Evolutionary conservation across 192 early-diverging fungal genomes (phyloP), one percentile per base, ranked within the genome.

Genomic region (Mortierella antarctica): DNA sequence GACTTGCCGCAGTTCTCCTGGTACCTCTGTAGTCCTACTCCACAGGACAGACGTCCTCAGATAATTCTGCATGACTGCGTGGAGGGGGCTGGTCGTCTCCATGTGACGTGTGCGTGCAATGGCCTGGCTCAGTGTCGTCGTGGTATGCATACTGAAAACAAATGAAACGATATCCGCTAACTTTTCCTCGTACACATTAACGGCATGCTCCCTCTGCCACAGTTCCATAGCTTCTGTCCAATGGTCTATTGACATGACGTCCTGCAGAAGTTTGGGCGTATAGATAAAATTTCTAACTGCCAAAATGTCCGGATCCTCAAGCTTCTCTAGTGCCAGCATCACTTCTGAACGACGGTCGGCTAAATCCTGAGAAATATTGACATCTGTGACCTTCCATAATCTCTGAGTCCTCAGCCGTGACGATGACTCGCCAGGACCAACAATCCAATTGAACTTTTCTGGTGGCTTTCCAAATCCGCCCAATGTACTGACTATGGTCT

Each of bases 11-110:
- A 15, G n/a, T 54, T 68, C 55, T 21, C 46, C 53, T 68, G 56
- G 66, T 7, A 57, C 54, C n/a, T 68, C 55, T 8, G 66, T 68
- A 55, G 66, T 68, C 65, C 18, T 57, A 31, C 57, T 59, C 67
- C 67, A 69, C 6, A 69, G 57, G 21, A 57, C 67, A 59, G 67
- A 58, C 0, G 57, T 69, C 47, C 67, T 68, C 66, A 68, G 57
- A 55, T 59, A 23, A 50, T 59, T 59, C 52, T 69, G 46, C 7
- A 69, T 59, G 20, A 69, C 50, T 59, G 20, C 17, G 12, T 59
- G 55, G 47, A 69, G 21, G 49, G 65, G 54, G 47, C 39, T 65
- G 48, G 49, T 40, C 1, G 14, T 21, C 13, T 66, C 53, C 51
- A 66, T 66, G 65, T 14, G n/a, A 54, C 41, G 52, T 55, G 65